phyloP scores from a whole-genome alignment of 2,329 filamentous ascomycete genomes.

The Ceratocystis harringtonii region DNA sequence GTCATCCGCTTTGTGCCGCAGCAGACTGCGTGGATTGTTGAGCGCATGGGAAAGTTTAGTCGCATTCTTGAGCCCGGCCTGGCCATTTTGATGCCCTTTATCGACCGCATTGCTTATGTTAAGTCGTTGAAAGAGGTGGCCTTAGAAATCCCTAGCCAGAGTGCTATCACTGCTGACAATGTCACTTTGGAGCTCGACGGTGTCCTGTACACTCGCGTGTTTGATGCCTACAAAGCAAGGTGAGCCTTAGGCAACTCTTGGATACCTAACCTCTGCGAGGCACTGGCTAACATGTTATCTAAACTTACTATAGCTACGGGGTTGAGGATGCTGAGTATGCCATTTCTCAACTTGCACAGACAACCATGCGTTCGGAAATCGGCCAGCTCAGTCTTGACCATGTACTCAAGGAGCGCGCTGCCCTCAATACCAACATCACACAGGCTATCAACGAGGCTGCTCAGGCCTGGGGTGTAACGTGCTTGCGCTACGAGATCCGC shows the following conservation, averaged over 20 bases:
- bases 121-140: constrained; percentile 93
- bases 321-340: constrained; percentile 98
- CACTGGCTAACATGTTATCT: constrained; percentile 1
- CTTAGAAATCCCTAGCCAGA: constrained; percentile 94
- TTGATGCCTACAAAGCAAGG: constrained; percentile 97
- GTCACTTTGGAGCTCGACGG: constrained; percentile 93
- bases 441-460: constrained; percentile 96
- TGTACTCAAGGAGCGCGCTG: constrained; percentile 90
- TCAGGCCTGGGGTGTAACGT: constrained; percentile 91
- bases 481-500: constrained; percentile 91
- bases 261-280: background rate
- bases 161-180: constrained; percentile 95
- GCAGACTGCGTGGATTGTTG: constrained; percentile 98
- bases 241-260: constrained; percentile 29
- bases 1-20: constrained; percentile 95
- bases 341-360: constrained; percentile 94
- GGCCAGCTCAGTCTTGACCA: constrained; percentile 93
- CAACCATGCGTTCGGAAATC: constrained; percentile 97
- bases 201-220: constrained; percentile 86
- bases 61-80: constrained; percentile 84
- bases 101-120: constrained; percentile 95
- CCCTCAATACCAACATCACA: constrained; percentile 97
- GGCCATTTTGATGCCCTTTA: constrained; percentile 72
- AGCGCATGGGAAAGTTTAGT: constrained; percentile 97
- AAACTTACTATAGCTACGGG: constrained; percentile 58